Conservation (phyloP, 352 stramenopile genomes). For the Phytophthora podocarpi region DNA sequence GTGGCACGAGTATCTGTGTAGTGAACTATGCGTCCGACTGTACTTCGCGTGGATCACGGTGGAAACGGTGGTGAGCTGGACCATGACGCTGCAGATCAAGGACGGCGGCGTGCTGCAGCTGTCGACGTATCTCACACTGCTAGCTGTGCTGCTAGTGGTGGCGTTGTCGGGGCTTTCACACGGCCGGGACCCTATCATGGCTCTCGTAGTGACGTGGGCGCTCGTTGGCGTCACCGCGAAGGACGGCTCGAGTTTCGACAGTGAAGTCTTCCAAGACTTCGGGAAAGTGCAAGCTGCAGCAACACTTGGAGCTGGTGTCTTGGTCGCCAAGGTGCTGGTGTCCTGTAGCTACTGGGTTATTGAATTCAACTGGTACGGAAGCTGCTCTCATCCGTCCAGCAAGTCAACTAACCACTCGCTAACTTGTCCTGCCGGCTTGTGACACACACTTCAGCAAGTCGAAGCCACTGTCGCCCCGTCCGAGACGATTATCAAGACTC, state of each 20-base stretch:
- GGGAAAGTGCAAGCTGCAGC: constrained; percentile 48
- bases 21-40: constrained; percentile 63
- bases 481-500: constrained; percentile 23
- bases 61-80: constrained; percentile 58
- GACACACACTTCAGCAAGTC: constrained; percentile 9
- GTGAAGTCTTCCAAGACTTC: constrained; percentile 29
- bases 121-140: constrained; percentile 47
- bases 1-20: constrained; percentile 64
- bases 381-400: constrained; percentile 5
- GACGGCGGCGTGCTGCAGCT: constrained; percentile 44
- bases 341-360: constrained; percentile 37
- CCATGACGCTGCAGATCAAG: constrained; percentile 50
- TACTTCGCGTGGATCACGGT: constrained; percentile 74
- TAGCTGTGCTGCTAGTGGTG: constrained; percentile 48
- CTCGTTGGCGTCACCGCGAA: constrained; percentile 58
- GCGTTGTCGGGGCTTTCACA: constrained; percentile 52
- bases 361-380: constrained; percentile 33
- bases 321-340: constrained; percentile 36
- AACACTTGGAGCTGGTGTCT: constrained; percentile 39
- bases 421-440: constrained; percentile 17
- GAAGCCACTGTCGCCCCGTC: constrained; percentile 7
- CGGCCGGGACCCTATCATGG: constrained; percentile 59
- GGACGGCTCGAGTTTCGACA: constrained; percentile 28
- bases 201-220: constrained; percentile 54
- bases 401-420: constrained; percentile 18